Evolutionary conservation across 2,329 filamentous ascomycete species (phyloP), one percentile per base, ranked within the genome.

Genomic region (Cyphellophora attinorum): DNA sequence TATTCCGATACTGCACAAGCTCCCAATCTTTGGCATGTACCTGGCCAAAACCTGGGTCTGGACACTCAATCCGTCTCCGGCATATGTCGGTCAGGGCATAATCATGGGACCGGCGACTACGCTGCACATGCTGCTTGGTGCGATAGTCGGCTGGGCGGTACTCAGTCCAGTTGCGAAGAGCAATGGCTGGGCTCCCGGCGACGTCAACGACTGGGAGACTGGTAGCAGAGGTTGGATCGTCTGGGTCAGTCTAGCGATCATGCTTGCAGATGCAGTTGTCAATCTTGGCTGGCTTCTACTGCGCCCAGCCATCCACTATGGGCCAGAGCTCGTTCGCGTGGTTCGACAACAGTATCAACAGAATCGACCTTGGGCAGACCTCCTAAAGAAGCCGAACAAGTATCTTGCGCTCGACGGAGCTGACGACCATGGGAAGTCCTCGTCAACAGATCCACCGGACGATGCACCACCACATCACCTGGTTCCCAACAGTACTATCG

Each of bases 151-250:
- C 16, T 98, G 91, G 91, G 91, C 78, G 0, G 57, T 96, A 5
- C 67, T 98, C 2, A 95, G 88, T 3, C 91, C 91, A 1, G 59
- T 96, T 5, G 88, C 91, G 3, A 95, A 94, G 56, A 63, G 68
- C 37, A 76, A 73, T 48, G 85, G 83, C 3, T 98, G 91, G 91
- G 91, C 91, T 6, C 83, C 86, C 3, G 91, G 88, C 0, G 70
- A 78, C 2, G 85, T 95, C 1, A 71, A 76, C 36, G 83, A 93
- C 55, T 98, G 91, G 91, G 83, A 89, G 39, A 76, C 70, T 11
- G 91, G 91, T 6, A 94, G 85, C 55, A 95, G 96, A 61, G 91
- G 89, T 25, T 98, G 91, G 91, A 96, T 98, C 40, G 85, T 98
- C 0, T 98, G 91, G 91, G 70, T 93, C 2, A 94, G 85, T 19